A percentile compares a stretch with the other conserved stretches of the same genome.
phyloP scores from a whole-genome alignment of 2,329 filamentous ascomycete genomes.

The Penicillium sp. region DNA sequence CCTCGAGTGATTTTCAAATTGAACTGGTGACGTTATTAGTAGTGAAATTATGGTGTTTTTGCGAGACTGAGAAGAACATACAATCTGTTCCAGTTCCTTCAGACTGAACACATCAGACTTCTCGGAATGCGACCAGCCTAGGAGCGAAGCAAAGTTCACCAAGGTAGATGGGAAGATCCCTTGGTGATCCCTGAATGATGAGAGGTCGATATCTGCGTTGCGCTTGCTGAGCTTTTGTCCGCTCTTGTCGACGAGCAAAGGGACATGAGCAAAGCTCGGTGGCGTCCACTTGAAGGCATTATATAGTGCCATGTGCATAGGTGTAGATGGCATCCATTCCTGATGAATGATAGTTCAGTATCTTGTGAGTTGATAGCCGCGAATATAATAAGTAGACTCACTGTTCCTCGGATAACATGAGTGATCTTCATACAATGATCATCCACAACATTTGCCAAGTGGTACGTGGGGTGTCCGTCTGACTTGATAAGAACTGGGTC shows the following conservation, averaged over 20 bases:
- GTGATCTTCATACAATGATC: slow-evolving; percentile 95
- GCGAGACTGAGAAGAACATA: slow-evolving; percentile 37
- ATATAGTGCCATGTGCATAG: slow-evolving; percentile 72
- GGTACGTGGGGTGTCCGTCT: slow-evolving; percentile 91
- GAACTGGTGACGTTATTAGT: slow-evolving; percentile 54
- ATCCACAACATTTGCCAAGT: slow-evolving; percentile 95
- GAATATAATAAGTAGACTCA: slow-evolving; percentile 38
- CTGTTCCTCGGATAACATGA: slow-evolving; percentile 85
- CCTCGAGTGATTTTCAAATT: slow-evolving; percentile 86
- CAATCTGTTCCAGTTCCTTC: slow-evolving; percentile 66
- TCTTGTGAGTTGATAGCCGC: background rate
- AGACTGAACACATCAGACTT: slow-evolving; percentile 70
- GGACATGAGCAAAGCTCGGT: slow-evolving; percentile 76
- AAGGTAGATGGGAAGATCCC: slow-evolving; percentile 63
- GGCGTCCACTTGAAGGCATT: slow-evolving; percentile 71
- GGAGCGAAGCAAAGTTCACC: slow-evolving; percentile 78
- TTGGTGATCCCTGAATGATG: slow-evolving; percentile 53
- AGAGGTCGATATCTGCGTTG: slow-evolving; percentile 63
- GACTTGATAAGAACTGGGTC: slow-evolving; percentile 89
- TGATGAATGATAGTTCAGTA: slow-evolving; percentile 29
- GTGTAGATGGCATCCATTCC: slow-evolving; percentile 96
- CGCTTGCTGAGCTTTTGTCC: slow-evolving; percentile 84
- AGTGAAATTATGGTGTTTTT: background rate
- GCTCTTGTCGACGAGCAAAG: slow-evolving; percentile 66
- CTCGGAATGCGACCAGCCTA: slow-evolving; percentile 74